phyloP scores from a whole-genome alignment of 2,329 filamentous ascomycete species.

The Dendryphion nanum region DNA sequence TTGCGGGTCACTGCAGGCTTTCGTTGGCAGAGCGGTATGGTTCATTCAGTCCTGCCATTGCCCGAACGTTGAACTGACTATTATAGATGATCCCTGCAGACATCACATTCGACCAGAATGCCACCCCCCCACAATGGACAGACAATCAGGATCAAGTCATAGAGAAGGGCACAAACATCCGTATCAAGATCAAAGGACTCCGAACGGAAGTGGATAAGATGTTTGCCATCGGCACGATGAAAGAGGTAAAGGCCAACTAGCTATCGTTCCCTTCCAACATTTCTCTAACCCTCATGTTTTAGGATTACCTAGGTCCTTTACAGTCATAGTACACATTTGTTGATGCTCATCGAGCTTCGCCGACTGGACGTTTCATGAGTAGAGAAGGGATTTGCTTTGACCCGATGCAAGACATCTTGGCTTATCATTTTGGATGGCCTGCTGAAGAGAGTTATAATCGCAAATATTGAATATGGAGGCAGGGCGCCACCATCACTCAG shows the following conservation, averaged over 20 bases:
- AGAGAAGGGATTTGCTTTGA: too few relatives aligned
- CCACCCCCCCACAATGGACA: constrained; percentile 93
- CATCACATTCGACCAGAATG: constrained; percentile 92
- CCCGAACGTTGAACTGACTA: constrained; percentile 12
- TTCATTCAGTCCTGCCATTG: constrained; percentile 14
- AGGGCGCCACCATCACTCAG: too few relatives aligned
- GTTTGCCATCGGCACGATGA: constrained; percentile 97
- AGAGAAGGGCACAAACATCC: constrained; percentile 88
- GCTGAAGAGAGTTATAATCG: too few relatives aligned
- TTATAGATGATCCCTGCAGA: constrained; percentile 81
- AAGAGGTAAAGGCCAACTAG: constrained; percentile 57
- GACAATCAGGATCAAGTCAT: constrained; percentile 94
- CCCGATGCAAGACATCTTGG: too few relatives aligned
- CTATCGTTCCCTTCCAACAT: constrained; percentile 2
- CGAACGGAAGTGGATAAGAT: constrained; percentile 92
- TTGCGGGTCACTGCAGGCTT: constrained; percentile 74
- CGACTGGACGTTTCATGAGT: too few relatives aligned
- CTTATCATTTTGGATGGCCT: too few relatives aligned
- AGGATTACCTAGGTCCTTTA: constrained; percentile 42
- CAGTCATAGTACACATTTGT: constrained; percentile 24
- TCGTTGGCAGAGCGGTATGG: constrained; percentile 76
- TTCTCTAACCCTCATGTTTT: constrained; percentile 6
- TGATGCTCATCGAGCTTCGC: too few relatives aligned
- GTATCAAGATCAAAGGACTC: constrained; percentile 91
- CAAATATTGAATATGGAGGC: too few relatives aligned